Percentiles rank a stretch among this genome's conserved stretches.
Evolutionary conservation across 2,329 filamentous ascomycete species (phyloP).

Genomic region (Rosellinia necatrix): DNA sequence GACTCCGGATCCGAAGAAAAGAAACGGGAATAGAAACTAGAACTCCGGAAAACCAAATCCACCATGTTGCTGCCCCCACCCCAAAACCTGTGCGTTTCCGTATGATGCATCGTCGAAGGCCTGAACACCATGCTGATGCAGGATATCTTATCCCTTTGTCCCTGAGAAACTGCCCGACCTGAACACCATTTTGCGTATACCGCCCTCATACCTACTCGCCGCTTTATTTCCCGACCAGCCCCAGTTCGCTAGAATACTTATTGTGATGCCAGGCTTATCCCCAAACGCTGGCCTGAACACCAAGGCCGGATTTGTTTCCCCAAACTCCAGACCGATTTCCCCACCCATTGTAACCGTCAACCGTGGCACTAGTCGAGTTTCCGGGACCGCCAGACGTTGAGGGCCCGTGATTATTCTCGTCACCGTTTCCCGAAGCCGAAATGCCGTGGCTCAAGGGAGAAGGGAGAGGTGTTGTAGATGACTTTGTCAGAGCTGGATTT

Average conservation of each 20-base stretch:
- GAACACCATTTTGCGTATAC: constrained; percentile 41
- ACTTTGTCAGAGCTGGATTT: constrained; percentile 71
- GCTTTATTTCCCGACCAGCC: constrained; percentile 2
- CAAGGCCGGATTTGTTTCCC: constrained; percentile 80
- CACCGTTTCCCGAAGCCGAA: constrained; percentile 54
- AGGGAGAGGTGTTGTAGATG: constrained; percentile 87
- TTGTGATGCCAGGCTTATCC: constrained; percentile 58
- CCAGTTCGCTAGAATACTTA: constrained; percentile 15
- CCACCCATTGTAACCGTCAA: constrained; percentile 67
- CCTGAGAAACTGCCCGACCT: constrained; percentile 39
- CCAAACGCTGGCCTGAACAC: constrained; percentile 93
- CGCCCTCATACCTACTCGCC: constrained; percentile 12
- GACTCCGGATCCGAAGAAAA: constrained; percentile 22
- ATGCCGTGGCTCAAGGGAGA: constrained; percentile 83
- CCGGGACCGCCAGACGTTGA: constrained; percentile 56
- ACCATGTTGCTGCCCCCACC: constrained; percentile 21
- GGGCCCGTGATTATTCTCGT: constrained; percentile 48
- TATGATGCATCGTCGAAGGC: constrained; percentile 39
- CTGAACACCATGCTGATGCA: constrained; percentile 45
- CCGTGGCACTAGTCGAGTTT: constrained; percentile 56
- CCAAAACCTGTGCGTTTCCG: constrained; percentile 34
- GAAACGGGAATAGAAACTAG: constrained; percentile 19
- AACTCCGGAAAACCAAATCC: constrained; percentile 28
- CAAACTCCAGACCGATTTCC: constrained; percentile 80
- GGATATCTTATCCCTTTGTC: constrained; percentile 39